Evolutionary conservation across 176 grass and related monocot species (phyloP), one percentile per base, ranked within the genome.

Genomic region (Rhynchospora breviuscula): DNA sequence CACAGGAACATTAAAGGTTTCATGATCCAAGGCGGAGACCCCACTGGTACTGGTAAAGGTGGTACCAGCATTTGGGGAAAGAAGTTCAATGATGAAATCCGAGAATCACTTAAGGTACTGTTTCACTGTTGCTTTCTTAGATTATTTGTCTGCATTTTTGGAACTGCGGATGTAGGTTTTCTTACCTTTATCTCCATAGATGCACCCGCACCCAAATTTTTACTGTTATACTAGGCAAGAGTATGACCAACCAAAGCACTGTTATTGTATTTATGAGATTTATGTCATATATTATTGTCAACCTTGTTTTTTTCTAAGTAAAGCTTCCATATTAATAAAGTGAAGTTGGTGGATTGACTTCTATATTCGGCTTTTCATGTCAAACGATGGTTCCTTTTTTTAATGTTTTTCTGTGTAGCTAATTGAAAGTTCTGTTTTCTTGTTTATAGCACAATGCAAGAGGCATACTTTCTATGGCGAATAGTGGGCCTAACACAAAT

Each of bases 1-100:
- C 96, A 99, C 79, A 87, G 93, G 81, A 99, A 95, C 84, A 99
- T 99, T 74, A 99, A 99, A 85, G 96, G 96, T 51, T 95, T 99
- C 93, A 99, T 99, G 93, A 93, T 99, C 83, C 96, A 95, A 85
- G 91, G 96, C 68, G 93, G 96, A 82, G 93, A 98, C 84, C 96
- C 96, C 56, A 98, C 88, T 10, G 96, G 91, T 23, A 91, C 95
- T 0, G 92, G 95, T 51, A 98, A 98, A 86, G 95, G 92, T 59
- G 96, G 96, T 43, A 82, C 88, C 12, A 92, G 93, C 67, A 99
- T 95, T 80, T 93, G 89, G 96, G 93, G 91, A 43, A 78, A 92
- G 78, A 99, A 99, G 85, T 95, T 99, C 87, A 84, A 85, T 72
- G 96, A 99, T 83, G 91, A 99, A 85, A 90, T 99, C 82, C 83